Base-by-base conservation (phyloP, 1,284 basidiomycete species). In the Papiliotrema terrestris region DNA sequence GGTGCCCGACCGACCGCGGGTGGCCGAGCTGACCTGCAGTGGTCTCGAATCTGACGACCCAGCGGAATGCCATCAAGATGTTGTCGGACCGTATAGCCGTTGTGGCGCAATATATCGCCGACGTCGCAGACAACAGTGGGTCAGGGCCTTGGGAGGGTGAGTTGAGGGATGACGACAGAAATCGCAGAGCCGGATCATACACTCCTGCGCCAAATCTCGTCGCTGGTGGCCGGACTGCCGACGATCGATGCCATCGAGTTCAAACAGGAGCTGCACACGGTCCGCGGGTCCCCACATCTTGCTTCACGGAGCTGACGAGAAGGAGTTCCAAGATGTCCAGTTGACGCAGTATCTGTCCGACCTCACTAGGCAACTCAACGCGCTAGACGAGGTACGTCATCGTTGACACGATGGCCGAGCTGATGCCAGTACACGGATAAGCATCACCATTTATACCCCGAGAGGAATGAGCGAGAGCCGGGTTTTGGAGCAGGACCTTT, bases 281-380 rank as follows among this genome's bases (percentile, higher is more conserved):
- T 91, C 86, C 0, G 91, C 91, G 76, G 2, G 35, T 49, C 26
- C 26, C 47, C 17, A 41, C 23, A 17, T 11, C 14, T 15, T 37
- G 42, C 43, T n/a, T 52, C 13, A 36, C 35, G 29, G 15, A 23
- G n/a, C 39, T 5, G 29, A 26, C 17, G 23, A 43, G 29, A 62
- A 95, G 91, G 95, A 98, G 83, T 91, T 94, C 75, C 88, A 90
- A 71, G 94, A 98, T 71, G 91, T 94, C 9, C 89, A 97, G 60
- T 80, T 98, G 23, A 96, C 91, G 1, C 85, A 87, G 9, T 91
- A 93, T 74, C 81, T 98, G 17, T 87, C 91, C 0, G 84, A 86
- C 9, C 78, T 98, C 60, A 98, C 93, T 0, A 92, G 91, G 73
- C 88, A 89, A 38, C 82, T 95, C 8, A 88, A 88, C 62, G 83